phyloP scores from a whole-genome alignment of 495 filamentous ascomycete genomes.

The Penicillium subrubescens region DNA sequence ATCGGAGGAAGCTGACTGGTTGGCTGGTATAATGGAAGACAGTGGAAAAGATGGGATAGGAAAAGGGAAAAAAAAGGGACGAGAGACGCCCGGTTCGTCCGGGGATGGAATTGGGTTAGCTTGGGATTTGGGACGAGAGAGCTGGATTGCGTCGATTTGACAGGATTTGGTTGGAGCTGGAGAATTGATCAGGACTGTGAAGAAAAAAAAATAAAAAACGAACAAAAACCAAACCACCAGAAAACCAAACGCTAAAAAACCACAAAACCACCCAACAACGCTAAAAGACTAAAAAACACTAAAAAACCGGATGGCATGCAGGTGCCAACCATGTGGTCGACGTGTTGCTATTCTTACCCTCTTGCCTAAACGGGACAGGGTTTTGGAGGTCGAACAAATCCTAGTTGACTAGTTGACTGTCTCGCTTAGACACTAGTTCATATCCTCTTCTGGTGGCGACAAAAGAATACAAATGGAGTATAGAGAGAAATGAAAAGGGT shows the following conservation, averaged over 20 bases:
- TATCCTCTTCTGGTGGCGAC: too few relatives aligned
- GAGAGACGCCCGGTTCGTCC: conserved; percentile 7
- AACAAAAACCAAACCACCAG: background rate
- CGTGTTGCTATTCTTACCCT: conserved; percentile 21
- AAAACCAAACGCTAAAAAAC: background rate
- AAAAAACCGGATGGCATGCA: conserved; percentile 32
- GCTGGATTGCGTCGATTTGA: background rate
- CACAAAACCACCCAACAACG: conserved; percentile 1
- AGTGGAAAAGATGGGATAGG: background rate
- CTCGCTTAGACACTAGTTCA: too few relatives aligned
- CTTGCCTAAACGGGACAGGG: conserved; percentile 3
- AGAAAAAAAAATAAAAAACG: background rate
- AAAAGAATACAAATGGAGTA: background rate
- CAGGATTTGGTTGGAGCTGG: too few relatives aligned
- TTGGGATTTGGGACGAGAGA: background rate
- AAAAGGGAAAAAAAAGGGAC: conserved; percentile 4
- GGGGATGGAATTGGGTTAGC: conserved; percentile 7
- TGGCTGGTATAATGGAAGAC: background rate
- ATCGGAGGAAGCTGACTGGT: conserved; percentile 8
- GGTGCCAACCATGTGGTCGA: conserved; percentile 47
- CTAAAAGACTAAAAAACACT: conserved; percentile 8
- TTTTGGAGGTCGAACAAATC: too few relatives aligned
- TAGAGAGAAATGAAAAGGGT: background rate
- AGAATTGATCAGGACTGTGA: background rate
- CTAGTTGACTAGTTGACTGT: too few relatives aligned